These are phyloP conservation scores for Rosa hybrid DNA, from an alignment of 331 rosid species.

Conservation along the genomic window DNA sequence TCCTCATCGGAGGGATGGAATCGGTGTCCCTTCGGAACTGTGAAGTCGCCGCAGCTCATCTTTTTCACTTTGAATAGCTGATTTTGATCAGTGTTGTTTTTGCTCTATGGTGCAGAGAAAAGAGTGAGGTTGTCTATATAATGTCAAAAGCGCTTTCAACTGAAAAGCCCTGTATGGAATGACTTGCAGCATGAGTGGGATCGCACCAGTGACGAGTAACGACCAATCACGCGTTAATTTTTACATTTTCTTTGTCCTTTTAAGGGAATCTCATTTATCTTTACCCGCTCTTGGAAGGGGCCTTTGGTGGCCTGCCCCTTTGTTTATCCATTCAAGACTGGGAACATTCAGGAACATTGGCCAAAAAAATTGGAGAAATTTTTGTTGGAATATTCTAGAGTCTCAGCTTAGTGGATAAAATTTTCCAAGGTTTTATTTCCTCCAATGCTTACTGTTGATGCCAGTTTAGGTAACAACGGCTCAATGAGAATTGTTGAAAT, in stretches of 20 bases:
- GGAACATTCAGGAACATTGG: constrained; percentile 1
- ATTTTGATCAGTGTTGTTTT: neutral
- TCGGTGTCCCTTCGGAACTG: neutral
- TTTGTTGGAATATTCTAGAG: no score
- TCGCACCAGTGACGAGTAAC: neutral
- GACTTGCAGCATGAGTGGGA: neutral
- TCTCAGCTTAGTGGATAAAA: no score
- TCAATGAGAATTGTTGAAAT: no score
- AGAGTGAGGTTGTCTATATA: neutral
- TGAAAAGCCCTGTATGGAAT: neutral
- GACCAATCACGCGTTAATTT: neutral
- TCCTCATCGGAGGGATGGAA: neutral
- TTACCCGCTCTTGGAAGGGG: neutral
- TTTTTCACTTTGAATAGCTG: neutral
- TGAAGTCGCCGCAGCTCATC: neutral
- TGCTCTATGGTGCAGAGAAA: neutral
- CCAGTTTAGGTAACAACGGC: no score
- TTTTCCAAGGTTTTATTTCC: no score
- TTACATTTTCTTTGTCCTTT: neutral
- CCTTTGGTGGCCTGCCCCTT: neutral
- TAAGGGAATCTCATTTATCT: neutral
- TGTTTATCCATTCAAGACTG: neutral
- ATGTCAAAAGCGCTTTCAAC: neutral
- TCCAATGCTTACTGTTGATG: no score
- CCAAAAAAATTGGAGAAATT: neutral